Conservation (phyloP, 495 filamentous ascomycete genomes). For the Hyaloscypha finlandica region DNA sequence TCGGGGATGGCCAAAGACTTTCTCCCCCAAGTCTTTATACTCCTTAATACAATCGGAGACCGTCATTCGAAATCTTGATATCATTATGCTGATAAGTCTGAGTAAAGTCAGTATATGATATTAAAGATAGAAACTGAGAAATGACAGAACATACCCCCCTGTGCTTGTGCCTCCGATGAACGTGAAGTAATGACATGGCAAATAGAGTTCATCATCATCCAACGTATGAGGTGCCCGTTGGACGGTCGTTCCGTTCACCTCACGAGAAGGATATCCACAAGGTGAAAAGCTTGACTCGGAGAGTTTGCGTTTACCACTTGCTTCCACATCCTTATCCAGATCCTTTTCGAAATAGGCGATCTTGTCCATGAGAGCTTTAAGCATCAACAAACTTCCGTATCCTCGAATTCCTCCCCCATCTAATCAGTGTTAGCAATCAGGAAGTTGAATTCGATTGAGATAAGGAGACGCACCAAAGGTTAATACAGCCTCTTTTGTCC, state of each 20-base stretch:
- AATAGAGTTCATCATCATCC: not conserved
- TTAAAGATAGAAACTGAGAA: not conserved
- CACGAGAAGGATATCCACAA: no score
- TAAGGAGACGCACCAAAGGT: not conserved
- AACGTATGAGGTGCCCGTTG: not conserved
- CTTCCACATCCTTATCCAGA: not conserved
- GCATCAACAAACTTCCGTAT: not conserved
- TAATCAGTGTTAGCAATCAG: not conserved
- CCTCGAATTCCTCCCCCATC: not conserved
- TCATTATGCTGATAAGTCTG: slow-evolving; percentile 4
- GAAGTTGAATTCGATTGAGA: no score
- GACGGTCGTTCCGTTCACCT: not conserved
- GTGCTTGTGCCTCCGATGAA: not conserved
- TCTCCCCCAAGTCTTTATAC: not conserved
- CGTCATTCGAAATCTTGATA: not conserved
- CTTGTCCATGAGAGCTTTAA: not conserved
- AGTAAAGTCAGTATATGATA: not conserved
- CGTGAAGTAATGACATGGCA: not conserved
- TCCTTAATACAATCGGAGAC: slow-evolving; percentile 1
- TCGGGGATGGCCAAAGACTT: slow-evolving; percentile 1
- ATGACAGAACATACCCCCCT: not conserved
- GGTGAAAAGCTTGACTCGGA: not conserved
- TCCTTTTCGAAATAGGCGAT: not conserved
- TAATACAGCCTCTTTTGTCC: not conserved
- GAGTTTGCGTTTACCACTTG: not conserved